Percentiles rank a stretch among this genome's conserved stretches.
These are phyloP conservation scores for Fusarium decemcellulare DNA, from an alignment of 2,329 filamentous ascomycete species.

Conservation along the genomic window DNA sequence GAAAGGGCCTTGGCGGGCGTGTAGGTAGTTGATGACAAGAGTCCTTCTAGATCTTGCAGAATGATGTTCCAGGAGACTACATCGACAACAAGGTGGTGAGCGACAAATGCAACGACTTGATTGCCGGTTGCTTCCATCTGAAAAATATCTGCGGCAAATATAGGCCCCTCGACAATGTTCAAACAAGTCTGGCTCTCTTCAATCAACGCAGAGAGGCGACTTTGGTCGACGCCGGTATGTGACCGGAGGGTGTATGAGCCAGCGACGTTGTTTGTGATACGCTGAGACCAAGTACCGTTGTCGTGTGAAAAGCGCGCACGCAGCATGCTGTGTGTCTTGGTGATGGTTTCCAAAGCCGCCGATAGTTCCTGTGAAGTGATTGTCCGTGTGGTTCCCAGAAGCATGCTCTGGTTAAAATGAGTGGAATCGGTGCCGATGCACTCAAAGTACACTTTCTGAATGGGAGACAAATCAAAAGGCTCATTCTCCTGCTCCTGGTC, in stretches of 20 bases:
- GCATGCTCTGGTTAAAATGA: conserved; percentile 41
- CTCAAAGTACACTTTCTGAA: conserved; percentile 34
- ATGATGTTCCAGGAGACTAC: conserved; percentile 63
- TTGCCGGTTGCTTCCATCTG: conserved; percentile 12
- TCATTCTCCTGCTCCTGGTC: conserved; percentile 14
- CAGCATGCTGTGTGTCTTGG: conserved; percentile 35
- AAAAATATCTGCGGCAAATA: conserved; percentile 36
- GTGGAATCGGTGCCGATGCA: conserved; percentile 1
- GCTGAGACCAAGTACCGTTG: conserved; percentile 19
- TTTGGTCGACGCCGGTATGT: background rate
- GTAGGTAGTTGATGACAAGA: conserved; percentile 51
- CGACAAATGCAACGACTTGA: conserved; percentile 46
- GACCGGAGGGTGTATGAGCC: conserved; percentile 16
- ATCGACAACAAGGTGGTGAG: conserved; percentile 59
- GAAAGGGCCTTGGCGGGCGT: background rate
- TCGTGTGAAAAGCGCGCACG: conserved; percentile 24
- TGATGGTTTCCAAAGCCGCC: conserved; percentile 11
- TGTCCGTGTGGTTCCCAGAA: conserved; percentile 5
- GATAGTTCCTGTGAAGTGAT: conserved; percentile 9
- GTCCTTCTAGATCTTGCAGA: conserved; percentile 49
- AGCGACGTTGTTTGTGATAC: conserved; percentile 7
- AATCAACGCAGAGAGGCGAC: background rate
- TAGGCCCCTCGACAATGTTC: conserved; percentile 11
- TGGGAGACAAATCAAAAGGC: conserved; percentile 15
- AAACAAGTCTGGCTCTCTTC: conserved; percentile 16